phyloP scores from a whole-genome alignment of 208 protist species.

The Leishmania amazonensis region DNA sequence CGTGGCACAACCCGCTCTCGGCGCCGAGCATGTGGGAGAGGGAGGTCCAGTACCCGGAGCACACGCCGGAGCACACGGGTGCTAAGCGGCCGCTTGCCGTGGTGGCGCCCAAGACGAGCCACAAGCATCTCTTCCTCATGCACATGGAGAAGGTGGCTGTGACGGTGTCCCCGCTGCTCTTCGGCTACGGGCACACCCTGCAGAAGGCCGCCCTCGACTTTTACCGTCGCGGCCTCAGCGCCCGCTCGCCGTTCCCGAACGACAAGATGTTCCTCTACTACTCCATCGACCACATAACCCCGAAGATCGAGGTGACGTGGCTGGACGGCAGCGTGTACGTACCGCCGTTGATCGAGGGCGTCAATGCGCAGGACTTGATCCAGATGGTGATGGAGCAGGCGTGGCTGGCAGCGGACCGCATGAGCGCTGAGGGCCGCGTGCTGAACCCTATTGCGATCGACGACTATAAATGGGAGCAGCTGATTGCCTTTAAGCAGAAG shows the following conservation, averaged over 20 bases:
- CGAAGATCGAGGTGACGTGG: slow-evolving; percentile 91
- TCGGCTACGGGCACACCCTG: slow-evolving; percentile 84
- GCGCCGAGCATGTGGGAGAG: slow-evolving; percentile 86
- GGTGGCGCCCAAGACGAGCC: slow-evolving; percentile 76
- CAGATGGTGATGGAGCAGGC: slow-evolving; percentile 94
- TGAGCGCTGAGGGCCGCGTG: slow-evolving; percentile 75
- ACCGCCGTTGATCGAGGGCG: slow-evolving; percentile 85
- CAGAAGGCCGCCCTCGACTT: slow-evolving; percentile 88
- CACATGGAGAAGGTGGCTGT: slow-evolving; percentile 91
- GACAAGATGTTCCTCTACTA: slow-evolving; percentile 91
- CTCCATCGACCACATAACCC: slow-evolving; percentile 82
- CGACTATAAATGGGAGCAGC: slow-evolving; percentile 92
- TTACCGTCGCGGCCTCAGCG: slow-evolving; percentile 84
- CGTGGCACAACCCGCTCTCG: slow-evolving; percentile 86
- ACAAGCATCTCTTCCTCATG: slow-evolving; percentile 86
- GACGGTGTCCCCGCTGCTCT: slow-evolving; percentile 84
- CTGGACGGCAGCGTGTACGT: slow-evolving; percentile 84
- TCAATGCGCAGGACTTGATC: slow-evolving; percentile 78
- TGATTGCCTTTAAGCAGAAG: slow-evolving; percentile 90
- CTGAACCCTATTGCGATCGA: slow-evolving; percentile 89
- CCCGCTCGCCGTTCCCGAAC: slow-evolving; percentile 77
- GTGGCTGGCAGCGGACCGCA: slow-evolving; percentile 87
- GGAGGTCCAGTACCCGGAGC: slow-evolving; percentile 91
- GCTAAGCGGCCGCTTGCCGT: slow-evolving; percentile 86
- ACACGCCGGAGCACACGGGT: slow-evolving; percentile 85